Conservation (phyloP, 2,329 filamentous ascomycete genomes). For the Fusarium agapanthi region DNA sequence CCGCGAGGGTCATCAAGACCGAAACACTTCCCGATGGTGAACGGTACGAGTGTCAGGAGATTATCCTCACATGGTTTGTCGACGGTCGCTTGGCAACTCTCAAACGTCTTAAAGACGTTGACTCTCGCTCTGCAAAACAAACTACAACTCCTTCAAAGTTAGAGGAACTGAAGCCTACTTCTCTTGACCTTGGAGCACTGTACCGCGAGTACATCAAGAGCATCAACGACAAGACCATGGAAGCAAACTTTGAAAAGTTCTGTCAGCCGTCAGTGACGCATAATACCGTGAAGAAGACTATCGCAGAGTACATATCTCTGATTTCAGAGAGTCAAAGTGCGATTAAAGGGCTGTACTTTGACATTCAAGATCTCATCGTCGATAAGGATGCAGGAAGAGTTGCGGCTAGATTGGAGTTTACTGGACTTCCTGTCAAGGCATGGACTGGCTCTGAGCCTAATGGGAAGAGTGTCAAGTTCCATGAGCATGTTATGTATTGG, state of each 20-base stretch:
- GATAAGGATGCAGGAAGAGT: neutral
- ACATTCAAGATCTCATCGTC: conserved; percentile 4
- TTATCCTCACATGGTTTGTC: conserved; percentile 9
- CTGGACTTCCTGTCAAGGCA: neutral
- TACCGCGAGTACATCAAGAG: conserved; percentile 16
- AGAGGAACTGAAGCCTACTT: neutral
- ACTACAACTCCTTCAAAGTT: neutral
- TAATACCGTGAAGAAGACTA: neutral
- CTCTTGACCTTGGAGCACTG: neutral
- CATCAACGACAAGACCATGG: conserved; percentile 22
- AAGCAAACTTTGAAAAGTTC: neutral
- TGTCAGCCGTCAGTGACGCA: neutral
- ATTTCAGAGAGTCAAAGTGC: conserved; percentile 15
- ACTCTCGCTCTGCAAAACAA: neutral
- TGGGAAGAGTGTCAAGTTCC: conserved; percentile 9
- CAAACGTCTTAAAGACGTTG: neutral
- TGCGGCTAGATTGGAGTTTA: conserved; percentile 20
- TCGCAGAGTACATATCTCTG: conserved; percentile 8
- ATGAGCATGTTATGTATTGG: conserved; percentile 36
- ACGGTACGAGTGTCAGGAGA: conserved; percentile 6
- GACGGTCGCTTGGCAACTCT: neutral
- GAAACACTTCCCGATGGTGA: neutral
- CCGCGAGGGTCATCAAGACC: conserved; percentile 1
- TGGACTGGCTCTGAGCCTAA: conserved; percentile 11
- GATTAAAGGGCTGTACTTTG: neutral